These are phyloP conservation scores for Manihot esculenta DNA, from an alignment of 441 rosid genomes.

Conservation along the genomic window DNA sequence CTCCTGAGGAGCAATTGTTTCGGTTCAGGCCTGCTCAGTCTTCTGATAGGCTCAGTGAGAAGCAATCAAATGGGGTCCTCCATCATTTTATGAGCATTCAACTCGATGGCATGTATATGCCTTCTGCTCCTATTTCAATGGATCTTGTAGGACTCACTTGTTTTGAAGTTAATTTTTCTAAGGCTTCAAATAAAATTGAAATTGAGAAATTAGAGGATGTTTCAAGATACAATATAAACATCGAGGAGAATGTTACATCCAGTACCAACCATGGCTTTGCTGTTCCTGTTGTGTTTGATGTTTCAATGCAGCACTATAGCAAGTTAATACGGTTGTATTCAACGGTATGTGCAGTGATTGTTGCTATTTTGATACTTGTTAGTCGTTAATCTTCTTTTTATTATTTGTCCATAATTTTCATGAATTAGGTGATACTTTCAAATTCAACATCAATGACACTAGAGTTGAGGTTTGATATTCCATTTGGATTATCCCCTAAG, in stretches of 20 bases:
- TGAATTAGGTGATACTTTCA: conserved; percentile 69
- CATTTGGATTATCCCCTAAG: conserved; percentile 94
- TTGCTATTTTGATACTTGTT: conserved; percentile 18
- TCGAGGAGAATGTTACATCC: conserved; percentile 41
- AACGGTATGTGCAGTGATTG: conserved; percentile 56
- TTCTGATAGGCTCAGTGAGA: conserved; percentile 62
- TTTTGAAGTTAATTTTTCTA: conserved; percentile 92
- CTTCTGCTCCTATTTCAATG: conserved; percentile 86
- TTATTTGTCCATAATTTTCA: conserved; percentile 21
- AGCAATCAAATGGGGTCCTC: conserved; percentile 58
- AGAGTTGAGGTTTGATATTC: conserved; percentile 96
- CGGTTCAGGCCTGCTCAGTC: conserved; percentile 50
- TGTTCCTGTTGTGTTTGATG: conserved; percentile 91
- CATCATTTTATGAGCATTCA: conserved; percentile 81
- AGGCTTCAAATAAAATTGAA: conserved; percentile 35
- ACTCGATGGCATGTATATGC: conserved; percentile 74
- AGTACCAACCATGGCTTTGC: conserved; percentile 53
- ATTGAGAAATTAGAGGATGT: conserved; percentile 25
- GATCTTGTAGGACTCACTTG: conserved; percentile 84
- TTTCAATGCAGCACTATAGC: conserved; percentile 81
- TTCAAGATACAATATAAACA: conserved; percentile 33
- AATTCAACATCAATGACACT: conserved; percentile 79
- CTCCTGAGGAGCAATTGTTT: conserved; percentile 56
- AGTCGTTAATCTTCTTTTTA: conserved; percentile 4
- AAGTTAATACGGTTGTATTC: conserved; percentile 87